phyloP scores from a whole-genome alignment of 306 rosid genomes.

The Carpinus fangiana region DNA sequence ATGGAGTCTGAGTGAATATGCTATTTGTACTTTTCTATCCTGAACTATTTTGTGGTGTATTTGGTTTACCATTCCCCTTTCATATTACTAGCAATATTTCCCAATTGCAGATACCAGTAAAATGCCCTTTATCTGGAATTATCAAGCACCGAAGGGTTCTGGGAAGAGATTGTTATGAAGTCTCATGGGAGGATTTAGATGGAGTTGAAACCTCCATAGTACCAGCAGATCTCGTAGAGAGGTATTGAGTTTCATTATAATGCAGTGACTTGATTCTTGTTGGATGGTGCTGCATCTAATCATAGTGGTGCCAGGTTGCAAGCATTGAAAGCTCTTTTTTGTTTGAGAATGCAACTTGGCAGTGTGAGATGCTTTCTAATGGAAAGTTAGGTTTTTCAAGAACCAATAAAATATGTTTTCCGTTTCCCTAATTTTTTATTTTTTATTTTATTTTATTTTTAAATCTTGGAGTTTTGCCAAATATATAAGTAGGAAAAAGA shows the following conservation, averaged over 20 bases:
- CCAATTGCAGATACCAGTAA: slow-evolving; percentile 54
- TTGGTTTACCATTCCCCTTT: background rate
- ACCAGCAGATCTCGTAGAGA: slow-evolving; percentile 62
- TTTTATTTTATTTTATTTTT: too few species aligned
- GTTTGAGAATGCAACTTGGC: background rate
- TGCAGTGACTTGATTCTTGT: background rate
- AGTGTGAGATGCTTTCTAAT: background rate
- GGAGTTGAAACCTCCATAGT: slow-evolving; percentile 66
- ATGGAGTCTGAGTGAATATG: background rate
- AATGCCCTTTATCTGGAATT: slow-evolving; percentile 71
- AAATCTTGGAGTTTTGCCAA: background rate
- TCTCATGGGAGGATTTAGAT: slow-evolving; percentile 61
- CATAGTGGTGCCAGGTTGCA: background rate
- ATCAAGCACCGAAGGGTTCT: slow-evolving; percentile 58
- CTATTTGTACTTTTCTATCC: background rate
- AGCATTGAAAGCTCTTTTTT: background rate
- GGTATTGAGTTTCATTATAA: slow-evolving; percentile 34
- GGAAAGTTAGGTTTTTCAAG: background rate
- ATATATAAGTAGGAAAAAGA: background rate
- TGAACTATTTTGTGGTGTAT: background rate
- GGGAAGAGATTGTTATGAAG: slow-evolving; percentile 72
- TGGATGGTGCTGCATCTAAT: slow-evolving; percentile 4
- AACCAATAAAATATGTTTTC: background rate
- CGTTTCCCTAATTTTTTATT: background rate
- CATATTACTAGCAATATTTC: slow-evolving; percentile 3